Conservation (phyloP, 192 early-diverging fungal genomes). For the Geranomyces variabilis region DNA sequence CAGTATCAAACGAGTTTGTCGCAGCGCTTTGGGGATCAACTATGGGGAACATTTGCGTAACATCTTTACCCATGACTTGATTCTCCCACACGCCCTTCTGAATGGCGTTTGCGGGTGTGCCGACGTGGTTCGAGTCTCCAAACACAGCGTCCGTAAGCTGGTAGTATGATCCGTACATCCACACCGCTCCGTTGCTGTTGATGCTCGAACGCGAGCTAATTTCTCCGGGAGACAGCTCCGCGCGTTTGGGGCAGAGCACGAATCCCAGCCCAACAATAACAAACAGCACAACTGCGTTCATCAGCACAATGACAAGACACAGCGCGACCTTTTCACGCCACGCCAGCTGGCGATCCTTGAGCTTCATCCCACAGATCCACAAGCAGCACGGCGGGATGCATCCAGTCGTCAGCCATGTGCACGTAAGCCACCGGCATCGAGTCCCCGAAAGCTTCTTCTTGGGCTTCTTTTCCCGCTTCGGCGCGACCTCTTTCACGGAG, state of each 20-base stretch:
- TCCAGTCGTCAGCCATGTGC: constrained; percentile 81
- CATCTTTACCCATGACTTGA: constrained; percentile 48
- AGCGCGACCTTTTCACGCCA: constrained; percentile 98
- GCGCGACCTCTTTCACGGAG: constrained; percentile 19
- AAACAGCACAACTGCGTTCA: constrained; percentile 82
- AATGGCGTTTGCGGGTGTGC: background rate
- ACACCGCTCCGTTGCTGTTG: constrained; percentile 36
- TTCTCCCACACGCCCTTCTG: constrained; percentile 39
- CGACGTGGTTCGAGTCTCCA: constrained; percentile 1
- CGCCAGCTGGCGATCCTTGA: constrained; percentile 82
- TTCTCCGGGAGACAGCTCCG: constrained; percentile 56
- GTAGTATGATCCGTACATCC: constrained; percentile 60
- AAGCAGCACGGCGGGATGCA: constrained; percentile 74
- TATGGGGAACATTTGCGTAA: constrained; percentile 48
- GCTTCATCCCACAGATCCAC: constrained; percentile 76
- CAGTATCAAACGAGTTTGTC: constrained; percentile 27
- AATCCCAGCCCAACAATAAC: constrained; percentile 68
- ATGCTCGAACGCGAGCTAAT: constrained; percentile 34
- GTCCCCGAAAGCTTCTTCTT: constrained; percentile 57
- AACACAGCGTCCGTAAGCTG: constrained; percentile 16
- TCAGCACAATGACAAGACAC: constrained; percentile 82
- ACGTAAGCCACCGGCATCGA: constrained; percentile 74
- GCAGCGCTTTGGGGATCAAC: constrained; percentile 14
- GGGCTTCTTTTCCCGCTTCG: constrained; percentile 17
- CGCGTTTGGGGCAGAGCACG: constrained; percentile 78